These are phyloP conservation scores for Quercus phellos DNA, from an alignment of 331 rosid genomes.

Conservation along the genomic window DNA sequence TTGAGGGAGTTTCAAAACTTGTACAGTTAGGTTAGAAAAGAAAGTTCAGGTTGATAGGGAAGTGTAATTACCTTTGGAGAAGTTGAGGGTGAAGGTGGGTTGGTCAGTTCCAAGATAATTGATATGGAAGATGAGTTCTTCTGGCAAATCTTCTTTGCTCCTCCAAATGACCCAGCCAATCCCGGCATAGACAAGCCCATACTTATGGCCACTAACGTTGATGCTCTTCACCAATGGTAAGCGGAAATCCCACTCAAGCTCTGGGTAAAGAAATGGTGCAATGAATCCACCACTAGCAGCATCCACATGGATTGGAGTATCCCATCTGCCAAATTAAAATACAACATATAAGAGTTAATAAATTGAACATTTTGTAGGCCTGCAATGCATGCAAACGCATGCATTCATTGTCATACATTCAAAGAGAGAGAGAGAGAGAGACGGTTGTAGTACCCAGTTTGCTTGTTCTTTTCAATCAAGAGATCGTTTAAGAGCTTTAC, in stretches of 20 bases:
- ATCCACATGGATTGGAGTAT: constrained; percentile 87
- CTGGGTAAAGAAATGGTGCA: constrained; percentile 83
- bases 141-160: constrained; percentile 78
- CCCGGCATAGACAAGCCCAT: constrained; percentile 85
- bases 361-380: not conserved
- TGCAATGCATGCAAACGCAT: not conserved
- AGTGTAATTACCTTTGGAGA: constrained; percentile 57
- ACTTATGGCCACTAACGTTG: constrained; percentile 86
- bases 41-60: too few relatives aligned
- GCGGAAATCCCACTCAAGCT: constrained; percentile 79
- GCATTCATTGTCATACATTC: not conserved
- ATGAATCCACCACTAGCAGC: constrained; percentile 94
- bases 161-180: constrained; percentile 90
- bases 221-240: constrained; percentile 83
- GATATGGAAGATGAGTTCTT: constrained; percentile 85
- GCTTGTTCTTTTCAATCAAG: constrained; percentile 47
- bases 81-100: constrained; percentile 90
- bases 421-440: not conserved
- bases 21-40: not conserved
- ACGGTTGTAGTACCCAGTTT: constrained; percentile 48
- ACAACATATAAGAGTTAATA: not conserved
- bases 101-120: constrained; percentile 91
- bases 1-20: not conserved
- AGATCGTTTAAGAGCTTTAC: constrained; percentile 75
- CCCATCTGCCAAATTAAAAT: constrained; percentile 46